These are phyloP conservation scores for Dacryopinax spathularia DNA, from an alignment of 768 basidiomycete species.

Conservation along the genomic window DNA sequence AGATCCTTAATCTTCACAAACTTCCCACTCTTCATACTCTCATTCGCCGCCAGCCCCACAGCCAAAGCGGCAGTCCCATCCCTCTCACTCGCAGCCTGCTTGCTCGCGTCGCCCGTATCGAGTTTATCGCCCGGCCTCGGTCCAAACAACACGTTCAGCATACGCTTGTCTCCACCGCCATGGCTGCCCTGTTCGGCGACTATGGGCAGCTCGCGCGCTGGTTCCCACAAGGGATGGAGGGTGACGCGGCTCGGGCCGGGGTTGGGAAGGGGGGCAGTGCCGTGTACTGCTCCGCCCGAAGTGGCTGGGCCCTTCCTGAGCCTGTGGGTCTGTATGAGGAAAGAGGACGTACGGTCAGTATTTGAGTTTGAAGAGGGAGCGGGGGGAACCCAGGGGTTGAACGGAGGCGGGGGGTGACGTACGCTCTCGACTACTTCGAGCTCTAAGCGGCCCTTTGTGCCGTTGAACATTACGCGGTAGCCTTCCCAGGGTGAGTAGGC, in stretches of 20 bases:
- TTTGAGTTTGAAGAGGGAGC: too few species aligned
- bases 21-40: conserved; percentile 35
- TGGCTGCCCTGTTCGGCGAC: conserved; percentile 31
- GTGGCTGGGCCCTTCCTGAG: conserved; percentile 21
- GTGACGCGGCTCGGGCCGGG: conserved; percentile 32
- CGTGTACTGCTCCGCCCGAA: conserved; percentile 27
- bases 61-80: conserved; percentile 37
- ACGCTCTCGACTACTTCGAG: conserved; percentile 36
- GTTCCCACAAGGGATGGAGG: conserved; percentile 33
- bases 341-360: neutral
- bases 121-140: conserved; percentile 30
- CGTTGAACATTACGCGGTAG: conserved; percentile 41
- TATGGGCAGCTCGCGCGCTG: conserved; percentile 31
- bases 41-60: conserved; percentile 36
- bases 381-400: neutral
- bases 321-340: conserved; percentile 18
- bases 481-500: conserved; percentile 36
- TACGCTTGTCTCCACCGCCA: conserved; percentile 36
- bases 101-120: conserved; percentile 32
- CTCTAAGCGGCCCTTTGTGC: conserved; percentile 37
- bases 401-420: neutral
- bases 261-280: conserved; percentile 28
- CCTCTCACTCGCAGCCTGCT: conserved; percentile 34
- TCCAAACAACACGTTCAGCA: conserved; percentile 37
- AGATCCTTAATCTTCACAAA: conserved; percentile 29